Evolutionary conservation across 2,329 filamentous ascomycete genomes (phyloP), one percentile per base, ranked within the genome.

Genomic region (Trichoderma hamatum): DNA sequence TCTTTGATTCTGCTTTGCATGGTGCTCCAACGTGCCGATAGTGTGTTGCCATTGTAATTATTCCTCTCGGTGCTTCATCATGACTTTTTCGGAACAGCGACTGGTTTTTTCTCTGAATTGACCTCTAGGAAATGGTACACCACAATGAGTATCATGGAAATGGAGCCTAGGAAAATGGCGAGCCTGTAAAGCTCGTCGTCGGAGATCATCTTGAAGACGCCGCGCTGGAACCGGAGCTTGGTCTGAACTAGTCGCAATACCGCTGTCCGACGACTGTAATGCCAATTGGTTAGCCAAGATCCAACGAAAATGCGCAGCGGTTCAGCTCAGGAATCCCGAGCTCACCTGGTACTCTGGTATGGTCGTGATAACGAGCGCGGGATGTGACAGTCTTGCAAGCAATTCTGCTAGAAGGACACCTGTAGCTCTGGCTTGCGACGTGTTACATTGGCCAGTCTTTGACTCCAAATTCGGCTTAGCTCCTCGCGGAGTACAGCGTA

Each of bases 61-160:
- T 30, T 51, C 19, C 36, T 36, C 52, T 61, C 55, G 28, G 19
- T 19, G 46, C 43, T 16, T 68, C 54, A 69, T 69, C 52, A 66
- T 77, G 67, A 28, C 55, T 58, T 69, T 58, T 68, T 39, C 19
- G n/a, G 67, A 9, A 69, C n/a, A 10, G 69, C 67, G 5, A 71
- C 67, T 19, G 60, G 51, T 16, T 74, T 71, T 11, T 70, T 55
- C 28, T 70, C 56, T 39, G 93, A 88, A 78, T 99, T 98, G 83
- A 97, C 88, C 80, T 98, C 95, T 76, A 99, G 89, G 83, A 96
- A 98, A 81, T 98, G 94, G 82, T 99, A 98, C 32, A 97, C 82
- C 34, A 99, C 89, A 73, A 98, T 97, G 71, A 99, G 86, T 55
- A 97, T 84, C 92, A 98, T 95, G 72, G 95, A 89, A 51, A 90